Percentiles rank a stretch among this genome's conserved stretches.
Conservation (phyloP, 306 rosid genomes). For the Glycine soja region DNA sequence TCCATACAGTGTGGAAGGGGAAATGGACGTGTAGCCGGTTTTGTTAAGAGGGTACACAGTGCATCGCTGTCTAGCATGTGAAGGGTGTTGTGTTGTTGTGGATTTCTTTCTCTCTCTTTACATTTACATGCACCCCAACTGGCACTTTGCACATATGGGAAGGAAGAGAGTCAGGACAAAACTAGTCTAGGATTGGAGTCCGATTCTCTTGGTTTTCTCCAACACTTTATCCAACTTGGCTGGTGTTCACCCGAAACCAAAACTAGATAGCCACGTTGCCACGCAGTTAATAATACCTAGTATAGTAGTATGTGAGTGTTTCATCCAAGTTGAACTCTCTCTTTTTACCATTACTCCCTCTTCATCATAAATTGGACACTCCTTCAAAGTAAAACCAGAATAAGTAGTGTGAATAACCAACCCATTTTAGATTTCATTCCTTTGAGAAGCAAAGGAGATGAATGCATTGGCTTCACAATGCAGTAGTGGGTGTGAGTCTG, state of each 20-base stretch:
- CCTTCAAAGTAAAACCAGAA: slow-evolving; percentile 10
- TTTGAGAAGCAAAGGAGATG: slow-evolving; percentile 20
- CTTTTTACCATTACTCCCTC: slow-evolving; percentile 41
- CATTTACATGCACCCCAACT: slow-evolving; percentile 54
- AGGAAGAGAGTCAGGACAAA: slow-evolving; percentile 63
- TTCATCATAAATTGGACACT: slow-evolving; percentile 51
- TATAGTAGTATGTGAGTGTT: neutral
- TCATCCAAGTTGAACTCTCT: slow-evolving; percentile 11
- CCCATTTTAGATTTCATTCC: slow-evolving; percentile 30
- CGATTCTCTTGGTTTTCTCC: slow-evolving; percentile 55
- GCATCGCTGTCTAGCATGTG: slow-evolving; percentile 96
- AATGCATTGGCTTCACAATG: slow-evolving; percentile 77
- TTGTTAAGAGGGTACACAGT: slow-evolving; percentile 64
- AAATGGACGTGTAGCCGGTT: slow-evolving; percentile 71
- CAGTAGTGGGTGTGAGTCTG: slow-evolving; percentile 94
- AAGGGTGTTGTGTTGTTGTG: slow-evolving; percentile 50
- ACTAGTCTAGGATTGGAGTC: slow-evolving; percentile 59
- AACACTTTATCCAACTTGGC: slow-evolving; percentile 49
- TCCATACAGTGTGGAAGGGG: slow-evolving; percentile 62
- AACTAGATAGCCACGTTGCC: slow-evolving; percentile 38
- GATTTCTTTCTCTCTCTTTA: slow-evolving; percentile 45
- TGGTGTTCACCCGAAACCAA: slow-evolving; percentile 38
- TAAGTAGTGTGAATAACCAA: neutral
- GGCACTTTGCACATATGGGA: slow-evolving; percentile 58
- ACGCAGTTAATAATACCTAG: slow-evolving; percentile 35